Evolutionary conservation across 139 green algal species (phyloP).

Genomic region (Dunaliella primolecta): DNA sequence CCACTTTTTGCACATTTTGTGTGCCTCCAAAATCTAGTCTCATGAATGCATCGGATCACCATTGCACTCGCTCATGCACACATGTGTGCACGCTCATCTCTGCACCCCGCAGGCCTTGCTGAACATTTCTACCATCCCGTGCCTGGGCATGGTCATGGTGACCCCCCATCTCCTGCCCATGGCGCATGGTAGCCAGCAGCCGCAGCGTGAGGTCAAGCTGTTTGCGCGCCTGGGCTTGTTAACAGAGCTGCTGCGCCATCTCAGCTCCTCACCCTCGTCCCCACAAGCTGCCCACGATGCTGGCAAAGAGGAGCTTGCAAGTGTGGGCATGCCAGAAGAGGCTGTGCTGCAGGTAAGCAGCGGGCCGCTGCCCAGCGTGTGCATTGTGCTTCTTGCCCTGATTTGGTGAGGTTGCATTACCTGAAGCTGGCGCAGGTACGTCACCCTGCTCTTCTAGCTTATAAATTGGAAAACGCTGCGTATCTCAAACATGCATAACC

Average conservation of each 20-base stretch:
- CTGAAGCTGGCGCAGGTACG: too few relatives aligned
- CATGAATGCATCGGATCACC: too few relatives aligned
- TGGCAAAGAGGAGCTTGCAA: background rate
- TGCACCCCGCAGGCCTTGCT: conserved; percentile 22
- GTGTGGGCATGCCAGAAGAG: background rate
- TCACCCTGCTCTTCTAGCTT: too few relatives aligned
- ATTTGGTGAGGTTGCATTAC: too few relatives aligned
- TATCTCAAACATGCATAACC: too few relatives aligned
- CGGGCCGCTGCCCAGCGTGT: too few relatives aligned
- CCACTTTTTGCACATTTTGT: too few relatives aligned
- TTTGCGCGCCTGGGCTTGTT: background rate
- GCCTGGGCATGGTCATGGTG: conserved; percentile 19
- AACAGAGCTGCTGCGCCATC: background rate
- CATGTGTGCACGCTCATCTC: background rate
- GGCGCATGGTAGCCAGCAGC: conserved; percentile 9
- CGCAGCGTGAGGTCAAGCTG: background rate
- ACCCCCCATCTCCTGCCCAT: conserved; percentile 6
- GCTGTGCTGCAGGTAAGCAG: background rate
- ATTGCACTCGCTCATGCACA: background rate
- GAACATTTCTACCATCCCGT: conserved; percentile 19
- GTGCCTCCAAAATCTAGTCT: too few relatives aligned
- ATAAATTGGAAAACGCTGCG: too few relatives aligned
- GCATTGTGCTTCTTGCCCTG: too few relatives aligned
- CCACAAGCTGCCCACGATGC: background rate
- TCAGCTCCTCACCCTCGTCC: background rate